Evolutionary conservation across 2,329 filamentous ascomycete species (phyloP).

Genomic region (Verticillium tricorpus): DNA sequence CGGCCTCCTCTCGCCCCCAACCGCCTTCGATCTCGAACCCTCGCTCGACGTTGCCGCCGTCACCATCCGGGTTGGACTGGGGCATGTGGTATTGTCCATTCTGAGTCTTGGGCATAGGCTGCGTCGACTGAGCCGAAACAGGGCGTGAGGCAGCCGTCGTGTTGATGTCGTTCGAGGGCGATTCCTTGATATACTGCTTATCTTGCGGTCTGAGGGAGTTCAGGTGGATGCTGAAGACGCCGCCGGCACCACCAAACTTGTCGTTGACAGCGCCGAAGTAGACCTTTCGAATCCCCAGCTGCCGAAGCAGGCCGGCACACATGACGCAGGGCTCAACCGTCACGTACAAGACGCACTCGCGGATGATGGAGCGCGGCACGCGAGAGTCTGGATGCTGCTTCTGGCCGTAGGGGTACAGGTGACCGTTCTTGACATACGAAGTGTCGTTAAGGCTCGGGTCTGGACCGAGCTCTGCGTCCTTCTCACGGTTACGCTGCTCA

Average conservation of each 20-base stretch:
- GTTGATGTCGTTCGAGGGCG: not conserved
- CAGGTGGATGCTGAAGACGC: conserved; percentile 81
- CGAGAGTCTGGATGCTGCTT: conserved; percentile 50
- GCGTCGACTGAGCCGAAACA: not conserved
- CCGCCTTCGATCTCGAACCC: conserved; percentile 83
- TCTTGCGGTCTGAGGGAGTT: conserved; percentile 34
- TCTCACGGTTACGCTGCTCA: conserved; percentile 13
- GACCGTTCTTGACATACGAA: conserved; percentile 49
- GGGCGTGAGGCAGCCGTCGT: not conserved
- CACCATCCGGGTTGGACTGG: conserved; percentile 29
- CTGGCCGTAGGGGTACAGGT: conserved; percentile 58
- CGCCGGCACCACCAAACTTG: conserved; percentile 92
- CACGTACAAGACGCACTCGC: conserved; percentile 78
- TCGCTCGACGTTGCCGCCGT: conserved; percentile 67
- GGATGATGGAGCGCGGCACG: conserved; percentile 64
- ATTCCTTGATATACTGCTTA: not conserved
- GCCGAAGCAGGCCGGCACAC: conserved; percentile 89
- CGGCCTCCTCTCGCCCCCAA: conserved; percentile 86
- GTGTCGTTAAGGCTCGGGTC: conserved; percentile 33
- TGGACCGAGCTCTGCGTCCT: conserved; percentile 19
- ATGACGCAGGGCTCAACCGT: conserved; percentile 99
- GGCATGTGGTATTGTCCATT: conserved; percentile 1
- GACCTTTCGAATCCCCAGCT: conserved; percentile 82
- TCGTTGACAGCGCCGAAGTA: conserved; percentile 96
- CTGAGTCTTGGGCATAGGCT: not conserved